These are phyloP conservation scores for Talaromyces sp. DNA, from an alignment of 2,329 filamentous ascomycete species.

Conservation along the genomic window DNA sequence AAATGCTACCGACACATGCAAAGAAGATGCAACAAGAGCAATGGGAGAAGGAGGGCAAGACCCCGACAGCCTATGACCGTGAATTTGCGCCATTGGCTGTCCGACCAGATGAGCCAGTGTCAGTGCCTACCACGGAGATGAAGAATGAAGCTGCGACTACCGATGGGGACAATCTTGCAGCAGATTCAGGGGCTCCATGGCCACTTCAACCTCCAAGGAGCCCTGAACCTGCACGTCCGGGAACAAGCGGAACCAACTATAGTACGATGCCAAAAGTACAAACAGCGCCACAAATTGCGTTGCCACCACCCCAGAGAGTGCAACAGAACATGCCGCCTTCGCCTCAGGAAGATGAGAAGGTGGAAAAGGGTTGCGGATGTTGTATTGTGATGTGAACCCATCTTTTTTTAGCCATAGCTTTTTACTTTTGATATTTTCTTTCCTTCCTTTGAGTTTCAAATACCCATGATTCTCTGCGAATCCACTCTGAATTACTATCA, in stretches of 20 bases:
- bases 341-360: conserved; percentile 53
- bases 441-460: conserved; percentile 11
- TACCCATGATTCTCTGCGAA: conserved; percentile 11
- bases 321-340: conserved; percentile 45
- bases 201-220: conserved; percentile 32
- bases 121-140: conserved; percentile 23
- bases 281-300: conserved; percentile 33
- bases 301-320: conserved; percentile 38
- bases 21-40: conserved; percentile 88
- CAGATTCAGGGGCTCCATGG: conserved; percentile 20
- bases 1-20: conserved; percentile 90
- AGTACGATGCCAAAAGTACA: conserved; percentile 49
- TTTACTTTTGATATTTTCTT: neutral
- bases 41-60: conserved; percentile 88
- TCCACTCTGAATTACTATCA: conserved; percentile 8
- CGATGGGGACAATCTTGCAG: conserved; percentile 4
- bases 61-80: conserved; percentile 79
- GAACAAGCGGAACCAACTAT: conserved; percentile 48
- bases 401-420: conserved; percentile 18
- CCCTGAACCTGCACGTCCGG: conserved; percentile 33
- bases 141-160: conserved; percentile 15
- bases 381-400: conserved; percentile 68
- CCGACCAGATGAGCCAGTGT: conserved; percentile 30
- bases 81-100: conserved; percentile 75
- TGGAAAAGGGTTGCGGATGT: conserved; percentile 63